Evolutionary conservation across 768 basidiomycete genomes (phyloP).

Genomic region (Pleurotus citrinopileatus): DNA sequence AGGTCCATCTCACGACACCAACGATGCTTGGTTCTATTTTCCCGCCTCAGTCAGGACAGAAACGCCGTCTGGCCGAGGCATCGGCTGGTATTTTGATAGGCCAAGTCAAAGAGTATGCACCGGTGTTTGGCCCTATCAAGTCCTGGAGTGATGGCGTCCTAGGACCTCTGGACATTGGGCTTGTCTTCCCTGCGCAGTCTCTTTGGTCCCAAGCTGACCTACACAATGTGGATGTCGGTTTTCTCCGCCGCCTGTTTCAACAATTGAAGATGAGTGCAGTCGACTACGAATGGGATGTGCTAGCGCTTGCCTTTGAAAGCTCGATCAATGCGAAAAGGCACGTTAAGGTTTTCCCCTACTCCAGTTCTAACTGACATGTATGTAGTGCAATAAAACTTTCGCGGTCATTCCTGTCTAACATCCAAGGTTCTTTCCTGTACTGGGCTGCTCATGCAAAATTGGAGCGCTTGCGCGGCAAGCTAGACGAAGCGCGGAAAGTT

Average conservation of each 20-base stretch:
- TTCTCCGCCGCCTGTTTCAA: constrained; percentile 57
- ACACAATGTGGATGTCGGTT: constrained; percentile 41
- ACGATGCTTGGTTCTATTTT: constrained; percentile 51
- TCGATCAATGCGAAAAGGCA: constrained; percentile 57
- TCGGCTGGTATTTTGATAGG: constrained; percentile 67
- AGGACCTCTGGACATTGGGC: constrained; percentile 47
- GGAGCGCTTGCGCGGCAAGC: constrained; percentile 60
- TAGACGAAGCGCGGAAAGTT: constrained; percentile 73
- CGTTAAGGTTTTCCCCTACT: constrained; percentile 13
- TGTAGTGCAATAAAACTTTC: constrained; percentile 69
- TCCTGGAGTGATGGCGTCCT: constrained; percentile 58
- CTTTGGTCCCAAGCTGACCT: constrained; percentile 48
- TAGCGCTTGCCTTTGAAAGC: constrained; percentile 67
- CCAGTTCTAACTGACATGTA: constrained; percentile 12
- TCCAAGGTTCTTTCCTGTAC: constrained; percentile 54
- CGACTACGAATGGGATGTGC: constrained; percentile 63
- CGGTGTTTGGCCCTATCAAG: constrained; percentile 65
- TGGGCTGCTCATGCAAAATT: constrained; percentile 81
- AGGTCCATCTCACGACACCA: constrained; percentile 41
- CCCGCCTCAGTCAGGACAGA: constrained; percentile 32
- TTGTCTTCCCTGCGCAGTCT: constrained; percentile 22
- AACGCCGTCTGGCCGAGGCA: constrained; percentile 50
- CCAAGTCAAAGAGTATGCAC: constrained; percentile 56
- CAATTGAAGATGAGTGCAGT: constrained; percentile 47
- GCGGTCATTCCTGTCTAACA: constrained; percentile 52